These are phyloP conservation scores for Macrophomina pseudophaseolina DNA, from an alignment of 2,329 filamentous ascomycete species.

Conservation along the genomic window DNA sequence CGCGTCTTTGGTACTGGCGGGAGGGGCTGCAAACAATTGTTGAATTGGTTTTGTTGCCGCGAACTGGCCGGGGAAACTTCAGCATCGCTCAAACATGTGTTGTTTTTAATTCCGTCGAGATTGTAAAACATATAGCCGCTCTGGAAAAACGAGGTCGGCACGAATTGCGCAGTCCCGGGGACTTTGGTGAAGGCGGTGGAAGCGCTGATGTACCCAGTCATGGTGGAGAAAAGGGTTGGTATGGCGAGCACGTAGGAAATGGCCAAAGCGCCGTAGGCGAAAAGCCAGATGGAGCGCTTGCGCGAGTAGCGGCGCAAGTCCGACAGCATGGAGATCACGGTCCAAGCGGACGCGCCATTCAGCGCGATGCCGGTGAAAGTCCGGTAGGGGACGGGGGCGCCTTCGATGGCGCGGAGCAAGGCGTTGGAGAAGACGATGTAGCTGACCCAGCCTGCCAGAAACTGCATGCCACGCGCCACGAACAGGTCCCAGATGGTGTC, in stretches of 20 bases:
- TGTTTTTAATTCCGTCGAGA: not conserved
- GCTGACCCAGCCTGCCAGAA: conserved; percentile 36
- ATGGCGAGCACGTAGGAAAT: conserved; percentile 39
- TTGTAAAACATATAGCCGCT: not conserved
- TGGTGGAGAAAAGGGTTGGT: conserved; percentile 42
- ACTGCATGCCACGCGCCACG: conserved; percentile 41
- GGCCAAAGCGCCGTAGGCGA: conserved; percentile 42
- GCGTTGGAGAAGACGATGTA: conserved; percentile 43
- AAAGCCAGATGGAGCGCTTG: conserved; percentile 34
- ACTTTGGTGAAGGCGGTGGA: conserved; percentile 10
- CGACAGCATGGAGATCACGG: conserved; percentile 35
- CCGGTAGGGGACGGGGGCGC: conserved; percentile 40
- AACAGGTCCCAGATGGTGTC: conserved; percentile 43
- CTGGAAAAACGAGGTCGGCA: not conserved
- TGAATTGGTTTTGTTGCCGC: not conserved
- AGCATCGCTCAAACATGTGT: not conserved
- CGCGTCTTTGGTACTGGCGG: not conserved
- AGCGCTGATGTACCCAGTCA: conserved; percentile 45
- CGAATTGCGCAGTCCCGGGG: not conserved
- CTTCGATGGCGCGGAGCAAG: conserved; percentile 42
- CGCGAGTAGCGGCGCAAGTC: conserved; percentile 36
- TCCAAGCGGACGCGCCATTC: conserved; percentile 34
- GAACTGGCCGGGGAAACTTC: not conserved
- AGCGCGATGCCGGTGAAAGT: conserved; percentile 42
- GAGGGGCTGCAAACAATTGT: too few species aligned